These are phyloP conservation scores for Sicyos edulis DNA, from an alignment of 306 rosid species.

Conservation along the genomic window DNA sequence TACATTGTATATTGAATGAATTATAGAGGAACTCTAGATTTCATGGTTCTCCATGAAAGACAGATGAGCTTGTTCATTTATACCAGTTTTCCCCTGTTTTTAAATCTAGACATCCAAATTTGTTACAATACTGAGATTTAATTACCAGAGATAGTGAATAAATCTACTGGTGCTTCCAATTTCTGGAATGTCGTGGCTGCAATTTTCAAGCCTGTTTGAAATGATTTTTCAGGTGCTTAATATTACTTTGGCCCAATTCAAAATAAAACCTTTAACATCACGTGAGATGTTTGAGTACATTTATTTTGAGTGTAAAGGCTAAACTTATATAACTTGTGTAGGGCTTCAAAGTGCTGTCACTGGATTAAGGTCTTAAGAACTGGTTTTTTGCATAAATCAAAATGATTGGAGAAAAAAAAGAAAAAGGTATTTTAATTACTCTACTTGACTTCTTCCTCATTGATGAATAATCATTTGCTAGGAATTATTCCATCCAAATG, in stretches of 20 bases:
- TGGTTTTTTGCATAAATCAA: background rate
- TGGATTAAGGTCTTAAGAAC: background rate
- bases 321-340: background rate
- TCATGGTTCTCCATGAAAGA: background rate
- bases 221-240: background rate
- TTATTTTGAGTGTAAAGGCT: background rate
- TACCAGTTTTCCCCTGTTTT: background rate
- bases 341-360: background rate
- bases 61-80: background rate
- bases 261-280: background rate
- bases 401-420: conserved; percentile 3
- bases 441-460: background rate
- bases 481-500: background rate
- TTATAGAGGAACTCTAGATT: background rate
- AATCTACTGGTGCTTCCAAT: no score
- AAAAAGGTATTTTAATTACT: background rate
- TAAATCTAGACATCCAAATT: conserved; percentile 5
- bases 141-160: no score
- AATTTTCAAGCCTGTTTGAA: background rate
- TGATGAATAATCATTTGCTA: background rate
- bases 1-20: conserved; percentile 9
- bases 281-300: background rate
- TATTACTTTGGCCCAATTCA: no score
- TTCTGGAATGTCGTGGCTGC: no score
- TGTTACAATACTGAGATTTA: background rate